Conservation (phyloP, 352 stramenopile species). For the Pelagophyceae sp. region DNA sequence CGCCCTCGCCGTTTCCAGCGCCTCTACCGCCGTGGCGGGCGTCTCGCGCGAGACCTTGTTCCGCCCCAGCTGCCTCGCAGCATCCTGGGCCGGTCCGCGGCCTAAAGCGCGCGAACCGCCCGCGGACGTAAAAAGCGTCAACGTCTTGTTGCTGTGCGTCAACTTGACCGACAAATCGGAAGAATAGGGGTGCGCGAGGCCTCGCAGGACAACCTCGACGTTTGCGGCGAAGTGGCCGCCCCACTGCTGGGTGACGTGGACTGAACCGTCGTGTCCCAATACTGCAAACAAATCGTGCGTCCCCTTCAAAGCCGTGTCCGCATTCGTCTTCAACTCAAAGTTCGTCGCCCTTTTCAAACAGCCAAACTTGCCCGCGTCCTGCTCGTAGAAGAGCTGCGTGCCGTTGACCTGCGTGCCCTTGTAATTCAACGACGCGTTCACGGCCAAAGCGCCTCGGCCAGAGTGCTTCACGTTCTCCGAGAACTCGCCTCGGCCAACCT, state of each 20-base stretch:
- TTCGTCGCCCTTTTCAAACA: neutral
- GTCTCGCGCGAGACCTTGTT: neutral
- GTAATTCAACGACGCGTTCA: neutral
- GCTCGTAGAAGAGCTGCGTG: neutral
- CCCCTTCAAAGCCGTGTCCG: conserved; percentile 36
- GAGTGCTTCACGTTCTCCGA: neutral
- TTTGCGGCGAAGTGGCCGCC: neutral
- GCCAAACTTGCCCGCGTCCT: neutral
- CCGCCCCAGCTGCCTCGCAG: neutral
- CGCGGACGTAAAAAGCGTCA: conserved; percentile 37
- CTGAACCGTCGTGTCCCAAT: conserved; percentile 52
- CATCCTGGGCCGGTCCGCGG: neutral
- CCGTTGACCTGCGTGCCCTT: neutral
- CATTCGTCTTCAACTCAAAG: neutral
- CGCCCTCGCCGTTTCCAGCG: conserved; percentile 49
- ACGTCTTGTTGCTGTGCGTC: conserved; percentile 46
- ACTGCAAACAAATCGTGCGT: conserved; percentile 39
- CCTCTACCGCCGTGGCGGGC: neutral
- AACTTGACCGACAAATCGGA: conserved; percentile 47
- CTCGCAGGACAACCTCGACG: conserved; percentile 48
- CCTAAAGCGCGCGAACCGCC: conserved; percentile 10
- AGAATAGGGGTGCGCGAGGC: conserved; percentile 57
- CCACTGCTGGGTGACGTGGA: conserved; percentile 23
- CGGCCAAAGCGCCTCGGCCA: neutral
- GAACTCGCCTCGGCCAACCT: neutral